Percentiles rank a stretch among this genome's conserved stretches.
phyloP scores from a whole-genome alignment of 257 asterid species.

The Scutellaria baicalensis region DNA sequence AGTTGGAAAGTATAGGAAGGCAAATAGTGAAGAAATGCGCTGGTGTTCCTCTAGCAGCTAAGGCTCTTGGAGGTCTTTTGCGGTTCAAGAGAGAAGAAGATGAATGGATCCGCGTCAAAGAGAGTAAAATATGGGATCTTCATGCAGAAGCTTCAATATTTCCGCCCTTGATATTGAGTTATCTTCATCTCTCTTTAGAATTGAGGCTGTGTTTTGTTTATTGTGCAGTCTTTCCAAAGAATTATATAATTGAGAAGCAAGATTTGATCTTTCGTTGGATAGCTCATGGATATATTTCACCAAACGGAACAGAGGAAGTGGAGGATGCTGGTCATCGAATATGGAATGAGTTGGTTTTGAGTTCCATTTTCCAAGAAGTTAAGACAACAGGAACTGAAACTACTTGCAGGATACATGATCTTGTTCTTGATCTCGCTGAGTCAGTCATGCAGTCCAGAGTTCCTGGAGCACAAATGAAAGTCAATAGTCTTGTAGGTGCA shows the following conservation, averaged over 20 bases:
- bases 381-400: not conserved
- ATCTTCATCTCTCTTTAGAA: conserved; percentile 7
- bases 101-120: conserved; percentile 17
- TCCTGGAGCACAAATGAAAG: not conserved
- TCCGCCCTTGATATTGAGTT: conserved; percentile 25
- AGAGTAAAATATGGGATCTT: conserved; percentile 18
- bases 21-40: conserved; percentile 19
- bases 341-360: not conserved
- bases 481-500: not conserved
- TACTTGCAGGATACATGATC: not conserved
- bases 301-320: not conserved
- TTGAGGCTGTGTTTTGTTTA: conserved; percentile 19
- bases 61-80: conserved; percentile 25
- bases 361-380: not conserved
- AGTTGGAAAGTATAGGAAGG: conserved; percentile 11
- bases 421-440: not conserved
- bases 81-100: conserved; percentile 12
- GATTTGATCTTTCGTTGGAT: conserved; percentile 16
- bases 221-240: conserved; percentile 18
- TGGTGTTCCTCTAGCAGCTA: conserved; percentile 28
- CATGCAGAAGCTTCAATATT: not conserved
- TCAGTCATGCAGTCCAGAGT: not conserved
- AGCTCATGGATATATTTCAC: conserved; percentile 5
- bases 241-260: not conserved
- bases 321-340: not conserved